Base-by-base conservation (phyloP, 306 rosid species). In the Quercus aquifolioides region DNA sequence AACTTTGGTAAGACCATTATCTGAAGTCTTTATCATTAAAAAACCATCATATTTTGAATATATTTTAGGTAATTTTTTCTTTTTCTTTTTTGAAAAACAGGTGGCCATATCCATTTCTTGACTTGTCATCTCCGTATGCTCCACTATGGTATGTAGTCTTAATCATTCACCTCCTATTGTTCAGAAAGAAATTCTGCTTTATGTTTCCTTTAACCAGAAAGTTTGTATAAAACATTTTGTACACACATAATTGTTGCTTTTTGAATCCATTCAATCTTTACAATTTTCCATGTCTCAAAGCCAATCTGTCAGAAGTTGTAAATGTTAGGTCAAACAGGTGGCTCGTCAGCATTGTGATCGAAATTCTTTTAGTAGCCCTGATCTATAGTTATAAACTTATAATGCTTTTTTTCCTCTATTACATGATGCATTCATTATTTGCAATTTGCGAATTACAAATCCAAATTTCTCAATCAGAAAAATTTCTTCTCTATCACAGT, bases 91-190 rank as follows among this genome's bases (percentile, higher is more conserved):
- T 74, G 55, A 28, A 65, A 87, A 79, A 75, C 89, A 96, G 99
- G 99, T 96, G 99, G 99, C 97, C 99, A 35, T 96, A 96, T 83
- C 96, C 98, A 86, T 91, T 96, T 89, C 97, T 96, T 58, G 99
- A 96, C 68, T 84, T 96, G 89, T 89, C 99, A 82, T 88, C 94
- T 78, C 75, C 86, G 6, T 96, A 75, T 82, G 86, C 96, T 72
- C 99, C 99, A 65, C 77, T 96, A 26, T 91, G 99, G 99, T 94
- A 75, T 62, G 92, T 35, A 38, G 3, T 67, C 18, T 19, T 19
- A 33, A 33, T 25, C 72, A 35, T 9, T 67, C 71, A 26, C 19
- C 33, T 62, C 26, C 9, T 25, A 62, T 3, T 59, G 35, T 26
- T 62, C 20, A 62, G 10, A 26, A 62, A 31, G 8, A 25, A 25